phyloP scores from a whole-genome alignment of 306 rosid species.

The Glycine latifolia region DNA sequence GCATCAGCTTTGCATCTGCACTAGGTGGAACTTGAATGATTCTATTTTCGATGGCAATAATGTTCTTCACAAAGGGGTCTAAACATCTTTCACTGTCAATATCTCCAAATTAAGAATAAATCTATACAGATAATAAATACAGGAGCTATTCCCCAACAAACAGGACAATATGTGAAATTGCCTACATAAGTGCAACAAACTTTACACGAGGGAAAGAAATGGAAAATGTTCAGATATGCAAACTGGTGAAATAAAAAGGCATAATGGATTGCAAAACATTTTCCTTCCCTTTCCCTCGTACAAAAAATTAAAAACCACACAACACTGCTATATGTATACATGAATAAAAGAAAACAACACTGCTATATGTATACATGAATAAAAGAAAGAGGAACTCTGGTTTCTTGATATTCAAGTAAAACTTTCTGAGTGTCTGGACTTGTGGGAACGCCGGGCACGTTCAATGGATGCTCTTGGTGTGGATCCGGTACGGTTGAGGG shows the following conservation, averaged over 20 bases:
- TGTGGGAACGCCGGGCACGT: conserved; percentile 54
- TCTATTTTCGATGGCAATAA: conserved; percentile 30
- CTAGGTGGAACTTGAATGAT: background rate
- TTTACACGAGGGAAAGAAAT: conserved; percentile 65
- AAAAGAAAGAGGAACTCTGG: conserved; percentile 29
- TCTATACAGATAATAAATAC: conserved; percentile 36
- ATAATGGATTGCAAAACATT: conserved; percentile 49
- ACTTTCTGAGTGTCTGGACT: conserved; percentile 66
- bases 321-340: conserved; percentile 45
- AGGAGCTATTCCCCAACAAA: conserved; percentile 34
- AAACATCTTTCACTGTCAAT: conserved; percentile 31
- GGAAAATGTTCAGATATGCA: conserved; percentile 55
- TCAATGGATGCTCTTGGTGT: conserved; percentile 75
- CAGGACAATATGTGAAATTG: conserved; percentile 40
- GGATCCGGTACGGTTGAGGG: conserved; percentile 57
- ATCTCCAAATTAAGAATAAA: conserved; percentile 40
- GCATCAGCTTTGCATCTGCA: conserved; percentile 44
- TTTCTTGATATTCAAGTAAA: conserved; percentile 58
- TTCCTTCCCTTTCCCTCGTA: conserved; percentile 64
- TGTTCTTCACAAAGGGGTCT: conserved; percentile 15
- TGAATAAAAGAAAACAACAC: conserved; percentile 47
- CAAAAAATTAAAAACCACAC: conserved; percentile 57
- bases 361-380: conserved; percentile 34
- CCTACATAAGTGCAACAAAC: conserved; percentile 38
- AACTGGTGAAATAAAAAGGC: conserved; percentile 15